Evolutionary conservation across 225 moss, liverwort and hornwort genomes (phyloP), one percentile per base, ranked within the genome.

Genomic region (Thuidium tamariscinum): DNA sequence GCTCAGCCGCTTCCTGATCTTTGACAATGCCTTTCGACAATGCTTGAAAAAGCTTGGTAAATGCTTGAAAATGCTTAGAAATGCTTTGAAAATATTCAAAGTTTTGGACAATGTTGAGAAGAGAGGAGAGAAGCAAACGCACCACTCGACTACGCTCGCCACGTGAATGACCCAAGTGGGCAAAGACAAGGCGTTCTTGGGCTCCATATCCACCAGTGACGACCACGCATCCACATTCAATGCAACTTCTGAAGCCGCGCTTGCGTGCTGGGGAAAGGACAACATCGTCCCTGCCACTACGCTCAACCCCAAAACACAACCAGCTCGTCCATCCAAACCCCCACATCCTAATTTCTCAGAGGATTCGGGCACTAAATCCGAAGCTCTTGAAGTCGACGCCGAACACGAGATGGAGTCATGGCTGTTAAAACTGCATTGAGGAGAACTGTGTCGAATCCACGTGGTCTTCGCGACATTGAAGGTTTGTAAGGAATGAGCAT

Each of bases 141-240:
- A 99, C 98, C 99, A 99, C 83, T 99, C 99, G 9, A 83, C 94
- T 73, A 99, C 99, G 84, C 99, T 99, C 34, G 99, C 97, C 30
- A 97, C 96, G 88, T 99, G 99, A 79, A 99, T 99, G 65, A 95
- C 81, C 99, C 99, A 99, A 66, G 99, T 99, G 57, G 99, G 97
- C 71, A 97, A 89, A 29, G 97, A 99, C 74, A 99, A 85, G 16
- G 99, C 99, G 83, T 99, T 97, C 79, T 94, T 93, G 10, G 99
- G 99, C 90, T 99, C 99, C 74, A 88, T 84, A 42, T 93, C 95
- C 51, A 95, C 86, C 60, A 97, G 85, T 30, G 91, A 88, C 83
- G 92, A 92, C 93, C 89, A 94, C 74, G 88, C 83, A 82, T 92
- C 92, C 81, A 84, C 7, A n/a, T 72, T 88, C 68, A 60, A 78